Percentiles rank a stretch among this genome's conserved stretches.
Conservation (phyloP, 2,329 filamentous ascomycete species). For the Fonsecaea pedrosoi region DNA sequence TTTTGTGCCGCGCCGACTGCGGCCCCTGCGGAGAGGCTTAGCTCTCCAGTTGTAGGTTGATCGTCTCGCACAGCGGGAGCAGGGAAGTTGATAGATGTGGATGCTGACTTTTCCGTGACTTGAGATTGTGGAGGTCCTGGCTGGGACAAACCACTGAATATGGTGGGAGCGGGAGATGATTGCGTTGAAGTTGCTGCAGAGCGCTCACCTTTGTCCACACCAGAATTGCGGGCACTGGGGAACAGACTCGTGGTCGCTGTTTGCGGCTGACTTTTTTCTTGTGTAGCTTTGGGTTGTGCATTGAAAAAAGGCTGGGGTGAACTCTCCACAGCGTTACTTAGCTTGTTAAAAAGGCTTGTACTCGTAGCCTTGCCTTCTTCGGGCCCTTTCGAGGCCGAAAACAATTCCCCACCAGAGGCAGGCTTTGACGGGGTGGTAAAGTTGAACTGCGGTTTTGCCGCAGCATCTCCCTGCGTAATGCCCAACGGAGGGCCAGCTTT, state of each 20-base stretch:
- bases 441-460: slow-evolving; percentile 14
- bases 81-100: neutral
- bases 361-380: slow-evolving; percentile 5
- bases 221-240: slow-evolving; percentile 12
- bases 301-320: slow-evolving; percentile 21
- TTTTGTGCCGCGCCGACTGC: slow-evolving; percentile 9
- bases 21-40: slow-evolving; percentile 18
- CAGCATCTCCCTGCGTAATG: slow-evolving; percentile 1
- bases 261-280: neutral
- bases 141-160: slow-evolving; percentile 3
- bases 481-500: slow-evolving; percentile 1
- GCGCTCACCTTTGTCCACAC: neutral
- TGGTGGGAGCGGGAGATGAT: slow-evolving; percentile 3
- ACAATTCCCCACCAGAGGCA: slow-evolving; percentile 21
- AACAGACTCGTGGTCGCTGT: slow-evolving; percentile 1
- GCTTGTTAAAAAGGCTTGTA: slow-evolving; percentile 17
- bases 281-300: slow-evolving; percentile 9
- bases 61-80: neutral
- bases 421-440: slow-evolving; percentile 23
- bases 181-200: slow-evolving; percentile 3
- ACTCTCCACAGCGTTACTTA: slow-evolving; percentile 10
- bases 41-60: slow-evolving; percentile 10
- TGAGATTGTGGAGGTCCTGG: slow-evolving; percentile 17
- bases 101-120: neutral
- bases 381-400: slow-evolving; percentile 24